These are phyloP conservation scores for Lachnellula subtilissima DNA, from an alignment of 2,329 filamentous ascomycete genomes.

Conservation along the genomic window DNA sequence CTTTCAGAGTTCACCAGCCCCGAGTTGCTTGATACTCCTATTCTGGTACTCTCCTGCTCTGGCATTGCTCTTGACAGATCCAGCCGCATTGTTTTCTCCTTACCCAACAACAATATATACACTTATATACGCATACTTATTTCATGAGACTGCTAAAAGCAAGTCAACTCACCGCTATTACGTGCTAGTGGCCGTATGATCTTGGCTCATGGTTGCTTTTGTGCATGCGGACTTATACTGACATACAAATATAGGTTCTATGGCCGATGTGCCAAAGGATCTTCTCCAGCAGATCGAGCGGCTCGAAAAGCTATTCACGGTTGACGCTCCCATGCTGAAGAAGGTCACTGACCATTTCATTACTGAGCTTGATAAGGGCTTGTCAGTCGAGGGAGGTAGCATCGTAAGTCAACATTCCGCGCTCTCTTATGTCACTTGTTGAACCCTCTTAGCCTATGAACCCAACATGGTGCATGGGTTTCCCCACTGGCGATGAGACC, in stretches of 20 bases:
- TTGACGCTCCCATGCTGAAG: constrained; percentile 77
- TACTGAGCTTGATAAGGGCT: constrained; percentile 78
- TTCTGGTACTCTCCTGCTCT: neutral
- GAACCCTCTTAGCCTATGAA: constrained; percentile 77
- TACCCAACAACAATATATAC: neutral
- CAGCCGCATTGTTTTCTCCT: neutral
- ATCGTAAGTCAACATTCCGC: constrained; percentile 60
- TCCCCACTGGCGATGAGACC: constrained; percentile 80
- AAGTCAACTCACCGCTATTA: constrained; percentile 20
- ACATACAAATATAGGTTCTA: constrained; percentile 59
- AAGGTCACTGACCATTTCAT: constrained; percentile 86
- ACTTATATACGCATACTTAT: neutral
- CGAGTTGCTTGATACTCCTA: too few relatives aligned
- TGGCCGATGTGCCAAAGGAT: constrained; percentile 85
- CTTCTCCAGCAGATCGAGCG: constrained; percentile 74
- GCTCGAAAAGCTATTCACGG: constrained; percentile 78
- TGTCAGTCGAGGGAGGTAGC: constrained; percentile 82
- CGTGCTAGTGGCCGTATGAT: constrained; percentile 8
- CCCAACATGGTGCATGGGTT: constrained; percentile 90
- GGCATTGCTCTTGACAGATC: neutral
- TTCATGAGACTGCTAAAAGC: constrained; percentile 21
- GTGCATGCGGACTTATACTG: constrained; percentile 10
- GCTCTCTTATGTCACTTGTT: constrained; percentile 3
- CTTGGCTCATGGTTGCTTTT: constrained; percentile 2
- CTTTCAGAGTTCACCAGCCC: too few relatives aligned